A percentile compares a stretch with the other conserved stretches of the same genome.
Conservation (phyloP, 306 rosid species). For the peach (Prunus persica) region Prunus_persica_NCBIv2 NC_034016.1:22325001-22325500, state of each 20-base stretch:
- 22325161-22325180: slow-evolving; percentile 49
- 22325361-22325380: too few relatives aligned
- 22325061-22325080: neutral
- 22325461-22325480: too few relatives aligned
- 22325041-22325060: neutral
- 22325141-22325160: slow-evolving; percentile 58
- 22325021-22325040: neutral
- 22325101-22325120: slow-evolving; percentile 61
- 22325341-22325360: too few relatives aligned
- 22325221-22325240: neutral
- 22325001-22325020: slow-evolving; percentile 5
- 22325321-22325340: too few relatives aligned
- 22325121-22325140: slow-evolving; percentile 56
- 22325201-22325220: neutral
- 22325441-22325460: too few relatives aligned
- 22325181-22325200: neutral
- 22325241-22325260: slow-evolving; percentile 1
- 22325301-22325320: too few relatives aligned
- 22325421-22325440: too few relatives aligned
- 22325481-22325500: too few relatives aligned
- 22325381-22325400: too few relatives aligned
- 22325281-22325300: too few relatives aligned
- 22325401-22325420: too few relatives aligned
- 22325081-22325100: slow-evolving; percentile 38
- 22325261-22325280: too few relatives aligned